phyloP scores from a whole-genome alignment of 2,329 filamentous ascomycete genomes.

The Fusarium sp. region DNA sequence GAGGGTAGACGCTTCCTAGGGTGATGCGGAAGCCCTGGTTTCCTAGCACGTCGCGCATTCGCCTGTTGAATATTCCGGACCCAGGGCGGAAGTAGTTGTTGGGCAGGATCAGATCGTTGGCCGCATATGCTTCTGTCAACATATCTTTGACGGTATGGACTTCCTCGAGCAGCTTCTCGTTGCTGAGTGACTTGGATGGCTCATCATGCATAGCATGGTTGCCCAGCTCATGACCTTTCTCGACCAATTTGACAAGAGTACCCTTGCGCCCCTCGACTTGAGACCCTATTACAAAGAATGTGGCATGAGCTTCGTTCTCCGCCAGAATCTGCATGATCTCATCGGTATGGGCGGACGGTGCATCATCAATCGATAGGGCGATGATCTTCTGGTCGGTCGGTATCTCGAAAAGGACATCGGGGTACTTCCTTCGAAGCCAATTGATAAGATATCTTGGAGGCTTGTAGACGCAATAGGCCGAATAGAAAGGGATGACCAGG shows the following conservation, averaged over 20 bases:
- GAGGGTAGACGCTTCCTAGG: slow-evolving; percentile 88
- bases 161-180: slow-evolving; percentile 70
- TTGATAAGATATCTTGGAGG: slow-evolving; percentile 78
- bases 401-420: slow-evolving; percentile 83
- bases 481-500: slow-evolving; percentile 54
- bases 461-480: slow-evolving; percentile 81
- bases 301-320: slow-evolving; percentile 76
- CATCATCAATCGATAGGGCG: slow-evolving; percentile 89
- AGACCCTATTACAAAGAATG: slow-evolving; percentile 88
- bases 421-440: slow-evolving; percentile 78
- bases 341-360: slow-evolving; percentile 77
- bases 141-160: slow-evolving; percentile 72
- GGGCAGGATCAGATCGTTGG: slow-evolving; percentile 58
- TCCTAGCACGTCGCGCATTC: slow-evolving; percentile 72
- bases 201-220: slow-evolving; percentile 95
- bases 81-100: slow-evolving; percentile 84
- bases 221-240: slow-evolving; percentile 76
- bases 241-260: slow-evolving; percentile 68
- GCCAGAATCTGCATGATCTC: slow-evolving; percentile 77
- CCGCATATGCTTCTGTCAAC: slow-evolving; percentile 68
- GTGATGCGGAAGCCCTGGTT: slow-evolving; percentile 77
- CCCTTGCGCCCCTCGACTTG: slow-evolving; percentile 72
- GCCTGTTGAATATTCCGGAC: slow-evolving; percentile 81
- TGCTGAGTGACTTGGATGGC: slow-evolving; percentile 71
- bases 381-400: slow-evolving; percentile 71